Percentiles rank a stretch among this genome's conserved stretches.
Conservation (phyloP, 176 grass and related monocot species). For the Miscanthus lutarioriparius region DNA sequence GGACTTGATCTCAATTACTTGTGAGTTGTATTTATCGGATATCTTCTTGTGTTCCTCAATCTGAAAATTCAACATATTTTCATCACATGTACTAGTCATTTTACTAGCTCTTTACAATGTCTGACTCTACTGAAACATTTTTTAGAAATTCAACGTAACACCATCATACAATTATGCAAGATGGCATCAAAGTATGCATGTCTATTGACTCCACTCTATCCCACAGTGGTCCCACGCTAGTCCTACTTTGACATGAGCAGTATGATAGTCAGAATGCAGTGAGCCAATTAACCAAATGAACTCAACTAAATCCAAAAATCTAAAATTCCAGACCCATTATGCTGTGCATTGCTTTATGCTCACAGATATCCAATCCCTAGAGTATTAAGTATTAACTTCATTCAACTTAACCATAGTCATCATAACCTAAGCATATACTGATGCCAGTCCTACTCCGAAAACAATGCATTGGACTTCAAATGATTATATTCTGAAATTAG, state of each 20-base stretch:
- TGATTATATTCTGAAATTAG: constrained; percentile 14
- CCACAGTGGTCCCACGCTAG: background rate
- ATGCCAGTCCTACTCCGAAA: constrained; percentile 13
- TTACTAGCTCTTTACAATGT: constrained; percentile 13
- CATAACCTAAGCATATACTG: constrained; percentile 12
- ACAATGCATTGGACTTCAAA: background rate
- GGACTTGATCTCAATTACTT: constrained; percentile 71
- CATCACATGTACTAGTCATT: constrained; percentile 34
- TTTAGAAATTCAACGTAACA: constrained; percentile 1
- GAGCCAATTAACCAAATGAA: background rate
- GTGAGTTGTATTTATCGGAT: constrained; percentile 50
- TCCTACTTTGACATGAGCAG: background rate
- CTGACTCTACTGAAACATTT: constrained; percentile 4
- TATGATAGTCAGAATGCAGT: constrained; percentile 11
- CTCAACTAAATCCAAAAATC: background rate
- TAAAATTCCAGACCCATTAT: constrained; percentile 20
- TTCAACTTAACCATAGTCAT: constrained; percentile 1
- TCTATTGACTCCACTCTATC: constrained; percentile 9
- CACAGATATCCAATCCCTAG: background rate
- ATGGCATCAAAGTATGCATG: background rate
- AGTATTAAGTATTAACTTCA: constrained; percentile 24
- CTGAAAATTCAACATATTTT: constrained; percentile 62
- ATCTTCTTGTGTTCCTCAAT: constrained; percentile 65
- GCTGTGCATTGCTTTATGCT: background rate
- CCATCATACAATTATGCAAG: constrained; percentile 7